phyloP scores from a whole-genome alignment of 202 grass and related monocot species.

The Eragrostis tef region DNA sequence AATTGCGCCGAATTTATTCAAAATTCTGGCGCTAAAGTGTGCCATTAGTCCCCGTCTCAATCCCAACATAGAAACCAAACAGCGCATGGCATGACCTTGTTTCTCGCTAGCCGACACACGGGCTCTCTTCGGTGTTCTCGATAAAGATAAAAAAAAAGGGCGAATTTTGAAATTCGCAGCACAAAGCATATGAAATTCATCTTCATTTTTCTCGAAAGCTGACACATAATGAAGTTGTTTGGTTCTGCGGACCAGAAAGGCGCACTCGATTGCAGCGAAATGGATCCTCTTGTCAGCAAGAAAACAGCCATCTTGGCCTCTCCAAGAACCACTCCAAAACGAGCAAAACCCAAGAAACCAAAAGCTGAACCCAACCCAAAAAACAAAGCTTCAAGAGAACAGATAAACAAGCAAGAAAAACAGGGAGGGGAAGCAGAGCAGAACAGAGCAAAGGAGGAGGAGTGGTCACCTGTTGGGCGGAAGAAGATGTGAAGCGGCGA shows the following conservation, averaged over 20 bases:
- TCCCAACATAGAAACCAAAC: background rate
- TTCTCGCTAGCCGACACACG: background rate
- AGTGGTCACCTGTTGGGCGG: constrained; percentile 19
- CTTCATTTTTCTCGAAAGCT: background rate
- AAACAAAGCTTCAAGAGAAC: constrained; percentile 12
- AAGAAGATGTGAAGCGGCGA: background rate
- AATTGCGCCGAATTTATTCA: too few species aligned
- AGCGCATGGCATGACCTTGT: background rate
- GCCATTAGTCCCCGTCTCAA: background rate
- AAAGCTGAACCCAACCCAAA: background rate
- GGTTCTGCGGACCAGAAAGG: background rate
- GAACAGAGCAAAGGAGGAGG: background rate
- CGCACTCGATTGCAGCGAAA: background rate
- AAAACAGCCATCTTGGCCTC: background rate
- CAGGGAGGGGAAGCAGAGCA: background rate
- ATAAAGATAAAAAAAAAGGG: background rate
- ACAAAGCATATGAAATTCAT: background rate
- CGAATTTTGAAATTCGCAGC: background rate
- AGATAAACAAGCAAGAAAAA: background rate
- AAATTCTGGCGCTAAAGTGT: too few species aligned
- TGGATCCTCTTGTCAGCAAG: background rate
- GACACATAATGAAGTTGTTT: background rate
- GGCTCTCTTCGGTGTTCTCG: background rate
- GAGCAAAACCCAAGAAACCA: too few species aligned
- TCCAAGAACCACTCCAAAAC: too few species aligned